Base-by-base conservation (phyloP, 805 yeast species). In the Candida nemodendra region DNA sequence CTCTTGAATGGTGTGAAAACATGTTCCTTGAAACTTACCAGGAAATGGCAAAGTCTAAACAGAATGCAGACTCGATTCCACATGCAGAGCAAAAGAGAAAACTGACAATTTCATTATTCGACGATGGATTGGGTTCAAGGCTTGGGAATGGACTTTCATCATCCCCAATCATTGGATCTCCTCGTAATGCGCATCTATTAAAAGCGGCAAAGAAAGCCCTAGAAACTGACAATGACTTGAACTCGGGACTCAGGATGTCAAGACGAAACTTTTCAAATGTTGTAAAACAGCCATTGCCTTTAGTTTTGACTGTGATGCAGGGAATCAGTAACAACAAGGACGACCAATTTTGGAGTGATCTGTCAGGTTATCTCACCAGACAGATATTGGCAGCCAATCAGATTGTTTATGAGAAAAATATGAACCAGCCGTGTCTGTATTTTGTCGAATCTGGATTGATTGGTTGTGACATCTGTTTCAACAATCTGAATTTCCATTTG, bases 1-100 rank as follows among this genome's bases (percentile, higher is more conserved):
- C 96, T 0, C 71, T 93, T 29, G 98, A 93, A 62, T 91, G 96
- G 96, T 88, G 97, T 67, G 99, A 93, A 60, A 91, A 93, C 62
- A 81, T 83, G 51, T 88, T 90, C 50, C 70, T 93, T 52, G 69
- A 75, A 34, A 76, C 79, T 19, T 82, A 81, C 57, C 78, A 72
- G 48, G 65, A 51, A 12, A 31, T 56, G 12, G 32, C 34, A 33
- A 30, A 33, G 32, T 28, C 22, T 26, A 29, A 39, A 34, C 24
- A 21, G 9, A 21, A 8, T 7, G n/a, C 25, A 15, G 26, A 9
- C 14, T 28, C 30, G 9, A 24, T 5, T 7, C 14, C 21, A 4
- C 22, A 27, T 5, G 15, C 15, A 11, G 32, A 31, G 14, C 48
- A 38, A 27, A 42, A 42, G 29, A 47, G 47, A 38, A 49, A 39